Percentiles rank a stretch among this genome's conserved stretches.
Evolutionary conservation across 2,329 filamentous ascomycete species (phyloP).

Genomic region (Pezicula rhizophila): DNA sequence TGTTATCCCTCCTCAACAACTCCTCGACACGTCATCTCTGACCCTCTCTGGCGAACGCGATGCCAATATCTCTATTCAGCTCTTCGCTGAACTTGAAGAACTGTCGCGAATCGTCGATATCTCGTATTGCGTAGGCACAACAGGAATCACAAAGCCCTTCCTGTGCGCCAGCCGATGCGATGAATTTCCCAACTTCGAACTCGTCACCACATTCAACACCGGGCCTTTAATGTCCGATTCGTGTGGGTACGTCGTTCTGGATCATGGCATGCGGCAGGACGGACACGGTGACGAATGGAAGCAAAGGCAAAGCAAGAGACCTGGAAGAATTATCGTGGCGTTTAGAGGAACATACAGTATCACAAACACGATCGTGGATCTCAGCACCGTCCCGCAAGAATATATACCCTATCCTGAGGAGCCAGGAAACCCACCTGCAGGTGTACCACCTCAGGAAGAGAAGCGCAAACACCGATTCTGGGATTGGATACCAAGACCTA

Average conservation of each 20-base stretch:
- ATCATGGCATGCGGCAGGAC: conserved; percentile 44
- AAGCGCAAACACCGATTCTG: conserved; percentile 2
- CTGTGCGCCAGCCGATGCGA: conserved; percentile 75
- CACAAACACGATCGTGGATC: conserved; percentile 82
- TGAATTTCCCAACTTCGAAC: conserved; percentile 74
- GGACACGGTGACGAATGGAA: conserved; percentile 2
- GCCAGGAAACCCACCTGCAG: conserved; percentile 29
- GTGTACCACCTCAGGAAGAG: conserved; percentile 20
- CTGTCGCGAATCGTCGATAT: conserved; percentile 90
- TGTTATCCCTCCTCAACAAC: conserved; percentile 19
- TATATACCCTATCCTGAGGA: conserved; percentile 75
- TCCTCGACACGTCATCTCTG: neutral
- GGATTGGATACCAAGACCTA: conserved; percentile 7
- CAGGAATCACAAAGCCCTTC: conserved; percentile 79
- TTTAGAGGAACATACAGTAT: conserved; percentile 95
- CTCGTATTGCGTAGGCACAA: conserved; percentile 82
- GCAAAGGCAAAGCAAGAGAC: too few relatives aligned
- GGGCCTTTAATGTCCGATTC: conserved; percentile 81
- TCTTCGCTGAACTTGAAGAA: conserved; percentile 82
- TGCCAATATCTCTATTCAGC: conserved; percentile 44
- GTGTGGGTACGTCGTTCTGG: conserved; percentile 90
- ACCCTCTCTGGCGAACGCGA: neutral
- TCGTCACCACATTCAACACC: conserved; percentile 83
- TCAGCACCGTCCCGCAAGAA: conserved; percentile 82
- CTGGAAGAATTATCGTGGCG: conserved; percentile 66